Evolutionary conservation across 768 basidiomycete species (phyloP), one percentile per base, ranked within the genome.

Genomic region (Kwoniella europaea): DNA sequence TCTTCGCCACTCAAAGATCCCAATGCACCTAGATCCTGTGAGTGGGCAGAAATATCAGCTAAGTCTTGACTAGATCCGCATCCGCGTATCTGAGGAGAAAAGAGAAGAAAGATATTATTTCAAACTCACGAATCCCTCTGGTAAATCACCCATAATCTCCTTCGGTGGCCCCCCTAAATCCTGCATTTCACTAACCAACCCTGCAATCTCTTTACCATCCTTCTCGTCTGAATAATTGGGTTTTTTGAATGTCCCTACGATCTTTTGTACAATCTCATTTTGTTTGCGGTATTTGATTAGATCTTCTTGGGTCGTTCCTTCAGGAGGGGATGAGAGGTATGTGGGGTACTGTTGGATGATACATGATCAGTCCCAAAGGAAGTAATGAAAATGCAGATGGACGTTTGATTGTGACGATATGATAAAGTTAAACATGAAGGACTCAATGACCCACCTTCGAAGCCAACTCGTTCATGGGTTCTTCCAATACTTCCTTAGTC

Each of bases 61-160:
- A 35, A 35, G 35, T 35, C 35, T 9, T 35, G 0, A 35, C 35
- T 35, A 6, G 7, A 6, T 35, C 7, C 35, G 35, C 35, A 35
- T 35, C 35, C 1, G 35, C 7, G 1, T 35, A 35, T 13, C 7
- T 27, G 22, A 4, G 27, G 22, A 22, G 13, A 56, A 5, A 0
- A 24, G 12, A 13, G 44, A 50, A 15, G 42, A n/a, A 63, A 44
- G n/a, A 63, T 6, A 15, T 20, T 0, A 64, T 18, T 16, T 13
- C 35, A 22, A 22, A 77, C 79, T 74, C 72, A 83, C 83, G 56
- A 84, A 76, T 15, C 82, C 82, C 46, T 83, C 82, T 13, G 82
- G 82, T 72, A 82, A 68, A 56, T 83, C 80, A 9, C 83, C 82
- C 78, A 84, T 79, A 27, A 84, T 76, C 71, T 82, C 82, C 55